A percentile compares a stretch with the other conserved stretches of the same genome.
These are phyloP conservation scores for Herpetomonas samuelpessoai DNA, from an alignment of 208 protist species.

Conservation along the genomic window DNA sequence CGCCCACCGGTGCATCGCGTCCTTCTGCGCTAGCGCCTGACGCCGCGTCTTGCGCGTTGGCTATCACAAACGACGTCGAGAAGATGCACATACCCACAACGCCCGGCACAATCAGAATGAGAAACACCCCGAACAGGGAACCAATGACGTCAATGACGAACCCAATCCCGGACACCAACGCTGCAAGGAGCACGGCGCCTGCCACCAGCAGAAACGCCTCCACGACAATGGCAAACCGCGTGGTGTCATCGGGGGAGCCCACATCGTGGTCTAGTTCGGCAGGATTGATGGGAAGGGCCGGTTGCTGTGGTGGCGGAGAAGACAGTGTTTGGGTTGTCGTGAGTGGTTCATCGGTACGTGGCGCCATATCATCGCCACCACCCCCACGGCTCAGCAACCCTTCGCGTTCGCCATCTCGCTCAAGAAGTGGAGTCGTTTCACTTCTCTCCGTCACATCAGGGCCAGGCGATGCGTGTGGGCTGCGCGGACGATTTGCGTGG, in stretches of 20 bases:
- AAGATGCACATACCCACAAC: conserved; percentile 55
- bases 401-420: not conserved
- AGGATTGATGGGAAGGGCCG: not conserved
- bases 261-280: conserved; percentile 53
- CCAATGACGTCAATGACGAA: conserved; percentile 70
- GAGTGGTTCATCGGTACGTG: not conserved
- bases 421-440: not conserved
- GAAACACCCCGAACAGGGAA: conserved; percentile 51
- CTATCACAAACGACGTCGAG: conserved; percentile 21
- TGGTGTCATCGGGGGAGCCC: conserved; percentile 67
- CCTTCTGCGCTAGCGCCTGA: not conserved
- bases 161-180: conserved; percentile 51
- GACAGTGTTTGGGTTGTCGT: no score
- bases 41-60: conserved; percentile 12
- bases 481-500: not conserved
- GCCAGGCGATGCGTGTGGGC: no score
- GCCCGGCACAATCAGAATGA: conserved; percentile 61
- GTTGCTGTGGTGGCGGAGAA: not conserved
- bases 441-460: not conserved
- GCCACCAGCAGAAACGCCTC: conserved; percentile 59
- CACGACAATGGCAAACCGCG: conserved; percentile 53
- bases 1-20: not conserved
- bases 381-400: not conserved
- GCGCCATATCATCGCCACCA: not conserved
- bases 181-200: conserved; percentile 39